Percentiles rank a stretch among this genome's conserved stretches.
Conservation (phyloP, 2,329 filamentous ascomycete genomes). For the Exophiala sp. region DNA sequence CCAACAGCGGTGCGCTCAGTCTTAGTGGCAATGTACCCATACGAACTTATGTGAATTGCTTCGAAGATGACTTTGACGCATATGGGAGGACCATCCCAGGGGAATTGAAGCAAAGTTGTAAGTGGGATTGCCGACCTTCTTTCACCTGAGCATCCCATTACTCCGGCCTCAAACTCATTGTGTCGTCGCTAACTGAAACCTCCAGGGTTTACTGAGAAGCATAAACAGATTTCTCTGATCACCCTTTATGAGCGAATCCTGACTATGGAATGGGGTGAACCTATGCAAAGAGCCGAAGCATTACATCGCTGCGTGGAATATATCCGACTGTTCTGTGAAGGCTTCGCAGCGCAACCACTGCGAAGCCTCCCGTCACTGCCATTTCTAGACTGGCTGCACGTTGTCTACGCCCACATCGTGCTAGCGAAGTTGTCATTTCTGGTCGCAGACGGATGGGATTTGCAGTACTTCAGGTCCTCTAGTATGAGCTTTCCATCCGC, state of each 20-base stretch:
- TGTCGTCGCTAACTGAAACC: background rate
- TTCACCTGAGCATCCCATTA: background rate
- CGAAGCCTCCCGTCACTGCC: conserved; percentile 44
- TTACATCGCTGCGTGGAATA: conserved; percentile 46
- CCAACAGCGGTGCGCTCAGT: conserved; percentile 13
- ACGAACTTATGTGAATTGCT: conserved; percentile 38
- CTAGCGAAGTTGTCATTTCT: conserved; percentile 31
- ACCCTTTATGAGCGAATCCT: conserved; percentile 29
- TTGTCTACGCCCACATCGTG: conserved; percentile 41
- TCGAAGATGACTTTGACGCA: conserved; percentile 39
- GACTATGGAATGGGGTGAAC: conserved; percentile 37
- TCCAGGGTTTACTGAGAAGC: conserved; percentile 4
- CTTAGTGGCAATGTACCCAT: conserved; percentile 23
- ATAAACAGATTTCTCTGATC: conserved; percentile 25
- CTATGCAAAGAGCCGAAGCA: conserved; percentile 34
- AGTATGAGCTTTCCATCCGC: conserved; percentile 25
- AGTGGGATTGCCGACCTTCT: background rate
- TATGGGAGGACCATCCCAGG: conserved; percentile 18
- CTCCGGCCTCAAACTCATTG: background rate
- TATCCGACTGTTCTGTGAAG: conserved; percentile 47
- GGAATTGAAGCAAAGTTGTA: conserved; percentile 8
- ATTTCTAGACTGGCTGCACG: conserved; percentile 42
- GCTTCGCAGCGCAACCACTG: conserved; percentile 43
- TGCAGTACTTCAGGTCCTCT: conserved; percentile 25
- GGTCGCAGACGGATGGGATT: conserved; percentile 30